A percentile compares a stretch with the other conserved stretches of the same genome.
Evolutionary conservation across 768 basidiomycete species (phyloP).

Genomic region (Strobilomyces echinocephalus): DNA sequence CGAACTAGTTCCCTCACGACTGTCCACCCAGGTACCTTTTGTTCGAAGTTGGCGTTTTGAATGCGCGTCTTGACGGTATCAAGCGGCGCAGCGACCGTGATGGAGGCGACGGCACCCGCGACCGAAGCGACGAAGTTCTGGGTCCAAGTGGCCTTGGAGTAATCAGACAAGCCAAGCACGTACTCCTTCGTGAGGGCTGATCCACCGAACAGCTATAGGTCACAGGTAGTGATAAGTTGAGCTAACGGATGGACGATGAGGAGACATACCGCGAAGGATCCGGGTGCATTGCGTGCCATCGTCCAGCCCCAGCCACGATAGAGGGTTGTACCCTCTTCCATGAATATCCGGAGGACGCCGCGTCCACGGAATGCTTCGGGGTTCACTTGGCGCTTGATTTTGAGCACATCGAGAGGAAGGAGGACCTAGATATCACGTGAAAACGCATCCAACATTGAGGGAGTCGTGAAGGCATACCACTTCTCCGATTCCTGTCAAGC

Average conservation of each 20-base stretch:
- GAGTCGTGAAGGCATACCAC: slow-evolving; percentile 53
- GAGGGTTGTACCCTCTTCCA: slow-evolving; percentile 86
- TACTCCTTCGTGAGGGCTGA: slow-evolving; percentile 95
- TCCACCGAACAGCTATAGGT: slow-evolving; percentile 89
- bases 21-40: slow-evolving; percentile 70
- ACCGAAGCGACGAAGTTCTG: slow-evolving; percentile 98
- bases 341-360: slow-evolving; percentile 81
- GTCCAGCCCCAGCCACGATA: slow-evolving; percentile 99
- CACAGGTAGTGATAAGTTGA: background rate
- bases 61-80: slow-evolving; percentile 97
- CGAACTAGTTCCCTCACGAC: slow-evolving; percentile 83
- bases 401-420: slow-evolving; percentile 93
- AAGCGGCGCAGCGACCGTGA: slow-evolving; percentile 92
- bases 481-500: slow-evolving; percentile 85
- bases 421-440: slow-evolving; percentile 51
- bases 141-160: slow-evolving; percentile 90
- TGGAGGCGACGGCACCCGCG: slow-evolving; percentile 90
- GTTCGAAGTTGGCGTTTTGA: slow-evolving; percentile 96
- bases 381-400: slow-evolving; percentile 98
- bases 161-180: slow-evolving; percentile 82
- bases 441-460: background rate
- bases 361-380: slow-evolving; percentile 97
- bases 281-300: slow-evolving; percentile 95
- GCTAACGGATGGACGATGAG: background rate
- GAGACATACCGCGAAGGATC: slow-evolving; percentile 82